A percentile compares a stretch with the other conserved stretches of the same genome.
phyloP scores from a whole-genome alignment of 2,329 filamentous ascomycete species.

The Aspergillus tubingensis region DNA sequence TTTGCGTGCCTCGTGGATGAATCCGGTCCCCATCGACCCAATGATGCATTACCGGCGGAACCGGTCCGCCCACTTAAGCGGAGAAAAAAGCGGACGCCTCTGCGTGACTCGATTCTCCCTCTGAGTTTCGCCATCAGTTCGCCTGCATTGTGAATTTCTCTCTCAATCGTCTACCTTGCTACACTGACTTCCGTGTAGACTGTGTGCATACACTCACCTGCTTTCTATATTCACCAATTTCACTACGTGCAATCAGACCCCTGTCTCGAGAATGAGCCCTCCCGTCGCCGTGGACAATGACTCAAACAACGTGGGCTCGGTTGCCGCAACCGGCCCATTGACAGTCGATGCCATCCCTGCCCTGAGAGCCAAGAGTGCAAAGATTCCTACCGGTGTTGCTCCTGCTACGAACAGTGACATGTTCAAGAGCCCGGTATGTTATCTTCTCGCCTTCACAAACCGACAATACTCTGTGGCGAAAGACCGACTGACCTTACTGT shows the following conservation, averaged over 20 bases:
- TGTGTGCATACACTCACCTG: neutral
- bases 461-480: constrained; percentile 15
- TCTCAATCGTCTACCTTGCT: neutral
- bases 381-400: constrained; percentile 73
- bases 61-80: constrained; percentile 17
- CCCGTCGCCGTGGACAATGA: constrained; percentile 23
- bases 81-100: constrained; percentile 14
- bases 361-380: constrained; percentile 67
- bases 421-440: constrained; percentile 73
- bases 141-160: neutral
- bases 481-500: constrained; percentile 10
- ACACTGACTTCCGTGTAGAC: neutral
- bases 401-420: constrained; percentile 76
- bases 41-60: constrained; percentile 15
- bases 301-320: constrained; percentile 13
- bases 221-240: neutral
- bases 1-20: constrained; percentile 6
- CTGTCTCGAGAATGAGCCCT: constrained; percentile 29
- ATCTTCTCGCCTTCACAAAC: neutral
- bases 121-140: neutral
- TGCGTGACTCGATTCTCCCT: constrained; percentile 12
- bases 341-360: constrained; percentile 67
- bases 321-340: constrained; percentile 44
- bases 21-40: neutral
- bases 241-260: neutral